These are phyloP conservation scores for Hygrophila difformis DNA, from an alignment of 257 asterid genomes.

Conservation along the genomic window DNA sequence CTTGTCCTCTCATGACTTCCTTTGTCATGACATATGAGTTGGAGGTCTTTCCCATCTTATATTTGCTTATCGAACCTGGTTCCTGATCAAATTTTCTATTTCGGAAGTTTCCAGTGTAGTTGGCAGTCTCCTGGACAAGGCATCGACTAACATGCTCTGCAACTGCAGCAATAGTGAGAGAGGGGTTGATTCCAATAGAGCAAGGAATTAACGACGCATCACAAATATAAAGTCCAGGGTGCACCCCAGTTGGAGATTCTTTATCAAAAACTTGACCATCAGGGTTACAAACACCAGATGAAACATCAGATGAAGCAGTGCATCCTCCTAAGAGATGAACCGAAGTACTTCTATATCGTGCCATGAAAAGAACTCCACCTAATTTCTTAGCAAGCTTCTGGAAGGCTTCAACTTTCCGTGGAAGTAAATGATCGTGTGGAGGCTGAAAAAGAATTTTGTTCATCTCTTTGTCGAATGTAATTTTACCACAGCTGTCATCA, in stretches of 20 bases:
- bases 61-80: slow-evolving; percentile 5
- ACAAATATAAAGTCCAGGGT: slow-evolving; percentile 39
- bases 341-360: slow-evolving; percentile 37
- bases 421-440: slow-evolving; percentile 38
- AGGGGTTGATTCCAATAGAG: slow-evolving; percentile 47
- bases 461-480: slow-evolving; percentile 24
- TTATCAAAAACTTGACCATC: slow-evolving; percentile 43
- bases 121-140: slow-evolving; percentile 20
- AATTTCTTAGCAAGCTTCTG: slow-evolving; percentile 35
- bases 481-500: slow-evolving; percentile 34
- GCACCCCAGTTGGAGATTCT: slow-evolving; percentile 22
- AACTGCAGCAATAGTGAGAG: slow-evolving; percentile 40
- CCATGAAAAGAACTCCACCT: slow-evolving; percentile 46
- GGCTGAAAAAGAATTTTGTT: slow-evolving; percentile 24
- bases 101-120: not conserved
- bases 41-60: slow-evolving; percentile 3
- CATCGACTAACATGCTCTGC: slow-evolving; percentile 40
- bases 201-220: slow-evolving; percentile 56
- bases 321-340: slow-evolving; percentile 59
- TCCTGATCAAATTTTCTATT: slow-evolving; percentile 3
- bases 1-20: slow-evolving; percentile 42
- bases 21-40: slow-evolving; percentile 8
- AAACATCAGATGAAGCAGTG: slow-evolving; percentile 29
- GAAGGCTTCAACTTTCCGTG: slow-evolving; percentile 31
- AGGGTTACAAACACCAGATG: slow-evolving; percentile 39